phyloP scores from a whole-genome alignment of 768 basidiomycete species.

The Kwoniella botswanensis region DNA sequence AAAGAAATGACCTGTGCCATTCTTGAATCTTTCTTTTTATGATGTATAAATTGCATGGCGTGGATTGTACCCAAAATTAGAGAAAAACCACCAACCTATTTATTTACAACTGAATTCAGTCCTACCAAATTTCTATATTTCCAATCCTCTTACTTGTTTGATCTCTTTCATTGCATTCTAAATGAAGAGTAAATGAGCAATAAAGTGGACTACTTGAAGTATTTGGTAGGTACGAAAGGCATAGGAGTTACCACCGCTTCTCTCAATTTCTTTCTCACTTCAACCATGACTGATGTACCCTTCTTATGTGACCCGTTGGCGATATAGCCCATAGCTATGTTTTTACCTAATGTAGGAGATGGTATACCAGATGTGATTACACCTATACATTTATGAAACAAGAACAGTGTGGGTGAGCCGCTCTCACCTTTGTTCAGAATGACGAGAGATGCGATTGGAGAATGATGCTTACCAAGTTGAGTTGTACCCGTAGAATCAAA shows the following conservation, averaged over 20 bases:
- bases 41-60: too few species aligned
- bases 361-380: slow-evolving; percentile 92
- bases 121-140: too few species aligned
- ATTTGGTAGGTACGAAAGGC: slow-evolving; percentile 85
- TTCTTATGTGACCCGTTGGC: slow-evolving; percentile 81
- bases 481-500: slow-evolving; percentile 66
- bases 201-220: slow-evolving; percentile 61
- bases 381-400: slow-evolving; percentile 60
- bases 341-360: slow-evolving; percentile 82
- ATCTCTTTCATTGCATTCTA: too few species aligned
- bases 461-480: slow-evolving; percentile 65
- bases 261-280: slow-evolving; percentile 79
- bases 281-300: slow-evolving; percentile 80
- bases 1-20: too few species aligned
- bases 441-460: slow-evolving; percentile 9
- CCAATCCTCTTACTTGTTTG: too few species aligned
- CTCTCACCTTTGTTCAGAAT: background rate
- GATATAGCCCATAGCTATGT: slow-evolving; percentile 97
- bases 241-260: slow-evolving; percentile 76
- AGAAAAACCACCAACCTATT: too few species aligned
- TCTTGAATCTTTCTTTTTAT: too few species aligned
- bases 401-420: background rate
- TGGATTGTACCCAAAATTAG: too few species aligned
- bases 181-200: too few species aligned
- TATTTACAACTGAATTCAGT: too few species aligned